Evolutionary conservation across 2,329 filamentous ascomycete species (phyloP).

Genomic region (Alternaria postmessia): DNA sequence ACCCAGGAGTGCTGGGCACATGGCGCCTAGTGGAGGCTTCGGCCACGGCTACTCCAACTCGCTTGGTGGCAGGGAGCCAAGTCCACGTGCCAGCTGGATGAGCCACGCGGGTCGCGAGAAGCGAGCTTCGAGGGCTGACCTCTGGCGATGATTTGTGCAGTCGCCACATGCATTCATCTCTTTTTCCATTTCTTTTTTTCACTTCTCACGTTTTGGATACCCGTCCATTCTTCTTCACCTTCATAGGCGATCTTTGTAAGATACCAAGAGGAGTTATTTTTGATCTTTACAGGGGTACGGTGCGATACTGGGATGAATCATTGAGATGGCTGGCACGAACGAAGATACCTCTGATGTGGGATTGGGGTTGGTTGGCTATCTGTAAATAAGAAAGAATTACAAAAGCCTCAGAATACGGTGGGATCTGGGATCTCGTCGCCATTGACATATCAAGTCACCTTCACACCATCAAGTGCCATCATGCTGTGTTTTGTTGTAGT

Average conservation of each 20-base stretch:
- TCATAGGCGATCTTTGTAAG: slow-evolving; percentile 13
- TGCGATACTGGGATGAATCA: slow-evolving; percentile 8
- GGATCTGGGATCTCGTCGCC: slow-evolving; percentile 8
- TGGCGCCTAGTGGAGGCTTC: slow-evolving; percentile 30
- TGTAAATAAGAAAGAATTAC: slow-evolving; percentile 9
- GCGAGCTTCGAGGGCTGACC: slow-evolving; percentile 45
- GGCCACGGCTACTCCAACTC: slow-evolving; percentile 39
- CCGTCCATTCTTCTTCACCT: slow-evolving; percentile 17
- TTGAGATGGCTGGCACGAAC: slow-evolving; percentile 8
- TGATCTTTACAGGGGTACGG: slow-evolving; percentile 4
- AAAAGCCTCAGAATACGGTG: not conserved
- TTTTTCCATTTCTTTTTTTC: slow-evolving; percentile 12
- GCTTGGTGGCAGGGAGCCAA: slow-evolving; percentile 31
- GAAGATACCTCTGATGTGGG: slow-evolving; percentile 13
- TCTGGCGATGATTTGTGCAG: slow-evolving; percentile 41
- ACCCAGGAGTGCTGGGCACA: slow-evolving; percentile 46
- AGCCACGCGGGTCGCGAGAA: slow-evolving; percentile 43
- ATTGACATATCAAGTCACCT: not conserved
- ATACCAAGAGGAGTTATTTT: slow-evolving; percentile 13
- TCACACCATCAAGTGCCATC: not conserved
- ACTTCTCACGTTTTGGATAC: slow-evolving; percentile 29
- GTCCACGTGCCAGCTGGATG: slow-evolving; percentile 43
- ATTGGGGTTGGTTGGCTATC: slow-evolving; percentile 6
- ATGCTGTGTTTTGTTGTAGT: not conserved
- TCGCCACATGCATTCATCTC: not conserved